Base-by-base conservation (phyloP, 2,329 filamentous ascomycete species). In the Lecanosticta acicola region DNA sequence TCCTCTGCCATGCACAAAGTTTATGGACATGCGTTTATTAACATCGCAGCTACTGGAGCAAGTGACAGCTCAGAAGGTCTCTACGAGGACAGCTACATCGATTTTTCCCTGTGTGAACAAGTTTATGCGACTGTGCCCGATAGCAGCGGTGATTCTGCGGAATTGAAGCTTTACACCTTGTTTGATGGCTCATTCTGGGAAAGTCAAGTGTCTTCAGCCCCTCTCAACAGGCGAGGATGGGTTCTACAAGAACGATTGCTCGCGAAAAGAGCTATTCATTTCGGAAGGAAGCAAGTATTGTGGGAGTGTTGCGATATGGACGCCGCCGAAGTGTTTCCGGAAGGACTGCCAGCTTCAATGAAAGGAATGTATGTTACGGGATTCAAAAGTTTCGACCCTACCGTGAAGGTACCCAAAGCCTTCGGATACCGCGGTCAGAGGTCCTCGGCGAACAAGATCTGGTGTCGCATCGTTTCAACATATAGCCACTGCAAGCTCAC, bases 181-280 rank as follows among this genome's bases (percentile, higher is more conserved):
- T 8, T 41, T 19, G 8, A 32, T 14, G 8, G 4, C 5, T 13
- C 16, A 11, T 33, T 41, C 26, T 41, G 39, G 39, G 14, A 3
- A 10, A 13, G 34, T 19, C 13, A 33, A n/a, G 16, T 41, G 11
- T 18, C 16, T 3, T 19, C 9, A 10, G 24, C 39, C 2, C 39
- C 13, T n/a, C 16, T 41, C 4, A 41, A 41, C 39, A 43, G 20
- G 11, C 44, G 48, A 21, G 48, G 40, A 1, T 50, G 48, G 48
- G 41, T 45, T 3, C 19, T 47, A 18, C 48, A 50, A 36, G 48
- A 50, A 40, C 34, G 48, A 5, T 10, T 50, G 2, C 37, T 50
- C 2, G 24, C 48, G 3, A 41, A 41, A 18, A 20, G 44, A 11
- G 39, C 41, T 16, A 21, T 50, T 10, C 43, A 43, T 9, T 50